Base-by-base conservation (phyloP, 73 alveolate species). In the Paramecium caudatum region DNA sequence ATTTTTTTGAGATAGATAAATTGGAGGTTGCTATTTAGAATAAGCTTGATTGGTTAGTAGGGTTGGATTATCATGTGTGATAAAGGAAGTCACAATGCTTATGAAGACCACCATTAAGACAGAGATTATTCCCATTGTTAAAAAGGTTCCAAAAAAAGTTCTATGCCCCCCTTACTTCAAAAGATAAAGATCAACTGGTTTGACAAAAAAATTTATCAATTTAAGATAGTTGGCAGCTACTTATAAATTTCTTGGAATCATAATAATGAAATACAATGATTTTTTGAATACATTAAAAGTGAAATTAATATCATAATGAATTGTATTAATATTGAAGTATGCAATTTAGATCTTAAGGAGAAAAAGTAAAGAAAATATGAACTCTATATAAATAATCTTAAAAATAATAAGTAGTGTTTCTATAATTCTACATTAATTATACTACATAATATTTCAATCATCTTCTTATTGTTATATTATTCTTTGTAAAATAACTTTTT, bases 111-210 rank as follows among this genome's bases (percentile, higher is more conserved):
- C 21, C 21, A 32, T 32, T 27, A 68, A 19, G 17, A 68, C 50
- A 5, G 84, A 32, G 13, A 68, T 68, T 2, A 68, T 68, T 4
- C 61, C 47, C 61, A 68, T 1, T 3, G 84, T 68, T 43, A 68
- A 32, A 34, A 37, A 32, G 1, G 50, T 37, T 15, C 84, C 84
- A 4, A 34, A 34, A 17, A 34, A 68, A 68, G 84, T 68, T 68
- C 84, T 68, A 34, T 68, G 84, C 12, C 80, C 80, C n/a, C 80
- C 80, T 55, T 55, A 10, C n/a, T 55, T 55, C 23, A 55, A 43
- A 27, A 55, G 80, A 10, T 27, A 55, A 16, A 55, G 30, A 55
- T 55, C 80, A 3, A 55, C 80, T 23, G 80, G 80, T 23, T 55
- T 55, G 4, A 55, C 80, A 55, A 55, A 55, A 8, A 55, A 37